Base-by-base conservation (phyloP, 768 basidiomycete genomes). In the Mycena vulgaris region DNA sequence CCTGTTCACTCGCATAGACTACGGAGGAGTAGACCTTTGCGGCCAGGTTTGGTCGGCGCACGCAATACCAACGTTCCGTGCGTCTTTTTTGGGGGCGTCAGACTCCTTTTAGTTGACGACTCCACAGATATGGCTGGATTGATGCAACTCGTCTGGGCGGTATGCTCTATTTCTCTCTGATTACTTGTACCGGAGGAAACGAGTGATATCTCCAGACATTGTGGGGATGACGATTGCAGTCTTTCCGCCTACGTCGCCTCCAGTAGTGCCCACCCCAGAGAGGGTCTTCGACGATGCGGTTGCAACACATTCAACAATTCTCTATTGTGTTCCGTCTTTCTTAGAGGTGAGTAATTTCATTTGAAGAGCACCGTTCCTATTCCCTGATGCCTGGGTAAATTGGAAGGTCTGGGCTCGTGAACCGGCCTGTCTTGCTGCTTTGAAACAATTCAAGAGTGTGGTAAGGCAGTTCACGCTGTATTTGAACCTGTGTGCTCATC, bases 351-450 rank as follows among this genome's bases (percentile, higher is more conserved):
- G n/a, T n/a, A n/a, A n/a, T n/a, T n/a, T n/a, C n/a, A n/a, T n/a
- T n/a, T n/a, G n/a, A n/a, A n/a, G n/a, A n/a, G n/a, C n/a, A n/a
- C n/a, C n/a, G n/a, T n/a, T n/a, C n/a, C n/a, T n/a, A n/a, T n/a
- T n/a, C n/a, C n/a, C n/a, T n/a, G n/a, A n/a, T n/a, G n/a, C n/a
- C n/a, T n/a, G n/a, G n/a, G n/a, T n/a, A n/a, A n/a, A 23, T 13
- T n/a, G n/a, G n/a, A 53, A 79, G 78, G 74, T 69, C 37, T 79
- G 77, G 78, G 66, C 74, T n/a, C 69, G 66, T 5, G 62, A 74
- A 21, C 63, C 63, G 3, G 55, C 63, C 25, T 71, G 74, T 28
- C 37, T 79, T 21, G 14, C 14, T 23, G 71, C 60, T 25, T 21
- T 78, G 52, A 68, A 74, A 48, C 69, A 71, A 21, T 65, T 74